Evolutionary conservation across 495 filamentous ascomycete species (phyloP), one percentile per base, ranked within the genome.

Genomic region (Rhizodiscina lignyota): DNA sequence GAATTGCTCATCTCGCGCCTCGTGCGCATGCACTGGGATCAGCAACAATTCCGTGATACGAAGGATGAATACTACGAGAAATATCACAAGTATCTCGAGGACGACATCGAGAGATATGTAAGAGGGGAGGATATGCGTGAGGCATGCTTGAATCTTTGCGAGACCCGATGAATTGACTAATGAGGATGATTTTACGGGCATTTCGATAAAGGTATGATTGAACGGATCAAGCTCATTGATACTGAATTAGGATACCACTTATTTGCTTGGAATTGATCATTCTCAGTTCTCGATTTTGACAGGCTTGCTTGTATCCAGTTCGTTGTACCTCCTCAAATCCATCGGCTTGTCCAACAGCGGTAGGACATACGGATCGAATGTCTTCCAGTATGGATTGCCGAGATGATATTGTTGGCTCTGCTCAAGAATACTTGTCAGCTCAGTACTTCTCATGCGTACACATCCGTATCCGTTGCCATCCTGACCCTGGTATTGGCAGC

Each of bases 311-410:
- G 64, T 59, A 35, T 60, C 63, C 24, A 72, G 47, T 53, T 79
- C 74, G 54, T 76, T 66, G 54, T 65, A 66, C 5, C 74, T 52
- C n/a, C 67, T 44, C 39, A 77, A 46, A 48, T 77, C 72, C 70
- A 76, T 75, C n/a, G 63, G 56, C 51, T 63, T 64, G 47, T 74
- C 73, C 29, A 79, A 52, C 36, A 79, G 44, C 20, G 73, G 74
- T 34, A 69, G 58, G 6, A 77, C 71, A 43, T 77, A 75, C 4
- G 69, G 67, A 44, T 76, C 70, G 42, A 79, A 79, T 8, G 72
- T 75, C 64, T 74, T 66, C 71, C 71, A 76, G 60, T 79, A 78
- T 0, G 71, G 71, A 51, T 75, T 75, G 49, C 67, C 64, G 13
- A 75, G 58, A 48, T 77, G 72, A 45, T 74, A 75, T 46, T 69